A percentile compares a stretch with the other conserved stretches of the same genome.
phyloP scores from a whole-genome alignment of 805 yeast species.

The Starmerella sp. region DNA sequence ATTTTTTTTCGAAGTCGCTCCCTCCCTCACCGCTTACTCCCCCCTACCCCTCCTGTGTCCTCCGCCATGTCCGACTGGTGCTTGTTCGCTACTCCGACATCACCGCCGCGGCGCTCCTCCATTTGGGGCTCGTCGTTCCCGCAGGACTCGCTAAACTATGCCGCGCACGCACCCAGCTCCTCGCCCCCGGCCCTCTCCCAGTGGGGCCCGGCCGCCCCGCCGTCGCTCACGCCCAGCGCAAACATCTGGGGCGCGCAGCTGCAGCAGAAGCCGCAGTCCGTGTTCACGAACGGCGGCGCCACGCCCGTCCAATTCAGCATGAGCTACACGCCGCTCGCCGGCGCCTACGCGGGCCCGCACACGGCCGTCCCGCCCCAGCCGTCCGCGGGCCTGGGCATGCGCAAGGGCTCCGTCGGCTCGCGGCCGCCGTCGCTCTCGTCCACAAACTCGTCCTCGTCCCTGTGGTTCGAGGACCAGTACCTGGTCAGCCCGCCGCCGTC shows the following conservation, averaged over 20 bases:
- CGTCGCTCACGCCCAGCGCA: neutral
- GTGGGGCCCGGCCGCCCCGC: neutral
- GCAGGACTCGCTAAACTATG: neutral
- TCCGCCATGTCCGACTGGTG: neutral
- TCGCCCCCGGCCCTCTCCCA: neutral
- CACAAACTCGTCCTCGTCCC: neutral
- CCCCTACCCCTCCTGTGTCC: neutral
- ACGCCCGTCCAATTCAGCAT: neutral
- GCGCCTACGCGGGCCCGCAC: neutral
- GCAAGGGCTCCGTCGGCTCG: neutral
- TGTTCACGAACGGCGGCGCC: neutral
- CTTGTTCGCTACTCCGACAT: neutral
- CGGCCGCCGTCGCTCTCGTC: conserved; percentile 1
- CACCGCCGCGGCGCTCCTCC: conserved; percentile 7
- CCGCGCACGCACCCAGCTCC: neutral
- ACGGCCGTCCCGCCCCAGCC: neutral
- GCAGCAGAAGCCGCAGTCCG: neutral
- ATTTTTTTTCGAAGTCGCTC: neutral
- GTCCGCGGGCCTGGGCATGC: neutral
- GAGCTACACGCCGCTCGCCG: neutral
- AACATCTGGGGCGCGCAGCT: conserved; percentile 5
- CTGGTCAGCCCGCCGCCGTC: conserved; percentile 13
- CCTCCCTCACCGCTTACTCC: too few species aligned
- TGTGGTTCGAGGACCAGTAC: conserved; percentile 11
- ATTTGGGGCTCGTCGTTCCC: neutral